Evolutionary conservation across 768 basidiomycete genomes (phyloP).

Genomic region (Pleurotus cornucopiae): DNA sequence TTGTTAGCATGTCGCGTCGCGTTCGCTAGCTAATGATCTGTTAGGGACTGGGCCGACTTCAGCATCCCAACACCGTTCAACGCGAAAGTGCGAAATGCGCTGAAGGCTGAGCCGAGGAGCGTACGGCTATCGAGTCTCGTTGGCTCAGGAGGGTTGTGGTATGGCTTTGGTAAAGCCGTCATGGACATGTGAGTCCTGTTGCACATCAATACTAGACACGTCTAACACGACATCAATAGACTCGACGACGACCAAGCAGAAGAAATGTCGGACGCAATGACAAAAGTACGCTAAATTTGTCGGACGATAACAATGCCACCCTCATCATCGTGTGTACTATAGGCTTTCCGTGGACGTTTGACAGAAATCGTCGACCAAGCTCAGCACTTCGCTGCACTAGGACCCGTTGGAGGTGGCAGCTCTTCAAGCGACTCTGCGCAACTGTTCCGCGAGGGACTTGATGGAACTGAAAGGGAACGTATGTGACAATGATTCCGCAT

Average conservation of each 20-base stretch:
- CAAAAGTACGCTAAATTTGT: slow-evolving; percentile 40
- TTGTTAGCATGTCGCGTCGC: neutral
- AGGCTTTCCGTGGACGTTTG: slow-evolving; percentile 77
- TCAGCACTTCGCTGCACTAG: slow-evolving; percentile 78
- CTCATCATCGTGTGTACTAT: neutral
- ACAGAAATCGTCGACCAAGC: slow-evolving; percentile 84
- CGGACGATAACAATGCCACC: neutral
- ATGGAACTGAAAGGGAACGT: slow-evolving; percentile 91
- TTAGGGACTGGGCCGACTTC: slow-evolving; percentile 86
- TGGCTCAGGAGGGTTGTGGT: slow-evolving; percentile 88
- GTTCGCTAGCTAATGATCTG: slow-evolving; percentile 2
- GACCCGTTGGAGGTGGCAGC: slow-evolving; percentile 51
- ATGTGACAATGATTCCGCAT: slow-evolving; percentile 25
- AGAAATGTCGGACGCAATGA: slow-evolving; percentile 68
- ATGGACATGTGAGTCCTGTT: slow-evolving; percentile 61
- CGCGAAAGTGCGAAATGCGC: slow-evolving; percentile 73
- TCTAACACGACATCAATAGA: slow-evolving; percentile 31
- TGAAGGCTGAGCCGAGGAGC: slow-evolving; percentile 84
- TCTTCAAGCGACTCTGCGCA: slow-evolving; percentile 57
- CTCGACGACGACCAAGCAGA: slow-evolving; percentile 71
- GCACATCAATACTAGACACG: no score
- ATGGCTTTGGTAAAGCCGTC: slow-evolving; percentile 84
- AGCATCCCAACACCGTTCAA: slow-evolving; percentile 78
- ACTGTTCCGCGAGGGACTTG: slow-evolving; percentile 85
- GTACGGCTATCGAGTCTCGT: slow-evolving; percentile 82